Conservation (phyloP, 345 rosid genomes). For the Heritiera fomes region DNA sequence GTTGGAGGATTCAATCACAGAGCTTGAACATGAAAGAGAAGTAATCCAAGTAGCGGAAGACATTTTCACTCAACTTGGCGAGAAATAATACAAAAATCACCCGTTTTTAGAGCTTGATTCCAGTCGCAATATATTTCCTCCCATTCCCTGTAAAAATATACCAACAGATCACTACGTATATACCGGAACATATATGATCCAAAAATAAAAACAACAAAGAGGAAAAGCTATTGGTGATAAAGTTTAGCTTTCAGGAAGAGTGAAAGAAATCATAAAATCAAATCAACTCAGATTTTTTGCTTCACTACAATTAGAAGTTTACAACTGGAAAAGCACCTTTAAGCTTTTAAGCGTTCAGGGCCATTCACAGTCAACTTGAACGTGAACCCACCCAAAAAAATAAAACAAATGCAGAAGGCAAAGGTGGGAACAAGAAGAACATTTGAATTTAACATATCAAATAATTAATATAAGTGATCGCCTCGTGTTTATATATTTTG, state of each 20-base stretch:
- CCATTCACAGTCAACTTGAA: neutral
- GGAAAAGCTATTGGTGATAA: neutral
- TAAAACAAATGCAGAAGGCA: neutral
- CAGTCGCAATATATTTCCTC: neutral
- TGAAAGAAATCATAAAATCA: neutral
- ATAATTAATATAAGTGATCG: too few species aligned
- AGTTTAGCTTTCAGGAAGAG: neutral
- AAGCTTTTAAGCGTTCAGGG: neutral
- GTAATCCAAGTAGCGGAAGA: conserved; percentile 56
- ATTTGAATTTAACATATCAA: neutral
- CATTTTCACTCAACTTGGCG: conserved; percentile 29
- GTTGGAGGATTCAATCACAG: conserved; percentile 35
- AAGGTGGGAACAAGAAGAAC: neutral
- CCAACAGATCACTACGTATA: neutral
- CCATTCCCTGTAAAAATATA: neutral
- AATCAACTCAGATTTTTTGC: neutral
- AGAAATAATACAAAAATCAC: neutral
- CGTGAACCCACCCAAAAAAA: neutral
- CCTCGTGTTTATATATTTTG: neutral
- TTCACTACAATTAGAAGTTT: neutral
- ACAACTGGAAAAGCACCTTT: neutral
- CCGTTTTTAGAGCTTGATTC: neutral
- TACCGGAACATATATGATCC: neutral
- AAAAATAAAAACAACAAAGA: neutral
- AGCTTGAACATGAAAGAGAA: conserved; percentile 60